Percentiles rank a stretch among this genome's conserved stretches.
Conservation (phyloP, 2,329 filamentous ascomycete genomes). For the Fusarium bulbicola region DNA sequence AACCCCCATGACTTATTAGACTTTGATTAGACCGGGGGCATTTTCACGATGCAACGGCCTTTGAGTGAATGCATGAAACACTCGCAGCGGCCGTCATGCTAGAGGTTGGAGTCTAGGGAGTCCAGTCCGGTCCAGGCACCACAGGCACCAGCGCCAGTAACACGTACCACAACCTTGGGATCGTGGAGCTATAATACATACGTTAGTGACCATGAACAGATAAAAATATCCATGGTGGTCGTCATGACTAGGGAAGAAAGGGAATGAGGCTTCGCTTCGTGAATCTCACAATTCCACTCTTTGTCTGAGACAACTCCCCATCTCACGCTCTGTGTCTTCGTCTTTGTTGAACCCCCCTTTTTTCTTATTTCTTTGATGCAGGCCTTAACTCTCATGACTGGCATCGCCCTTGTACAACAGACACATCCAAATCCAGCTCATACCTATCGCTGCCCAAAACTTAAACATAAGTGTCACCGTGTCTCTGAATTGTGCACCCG, state of each 20-base stretch:
- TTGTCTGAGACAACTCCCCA: conserved; percentile 13
- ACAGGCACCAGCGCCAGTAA: conserved; percentile 19
- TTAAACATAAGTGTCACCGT: conserved; percentile 7
- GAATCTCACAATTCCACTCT: conserved; percentile 27
- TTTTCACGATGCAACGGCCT: conserved; percentile 28
- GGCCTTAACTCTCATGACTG: conserved; percentile 23
- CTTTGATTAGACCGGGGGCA: background rate
- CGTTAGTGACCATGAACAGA: conserved; percentile 1
- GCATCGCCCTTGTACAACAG: conserved; percentile 31
- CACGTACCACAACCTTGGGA: conserved; percentile 32
- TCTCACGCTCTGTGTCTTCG: conserved; percentile 12
- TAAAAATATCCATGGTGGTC: conserved; percentile 19
- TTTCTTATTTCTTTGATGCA: conserved; percentile 4
- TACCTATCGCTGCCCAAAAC: conserved; percentile 31
- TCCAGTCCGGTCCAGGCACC: conserved; percentile 4
- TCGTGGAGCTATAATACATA: conserved; percentile 8
- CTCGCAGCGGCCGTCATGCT: conserved; percentile 28
- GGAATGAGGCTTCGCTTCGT: conserved; percentile 21
- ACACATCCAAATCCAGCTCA: conserved; percentile 11
- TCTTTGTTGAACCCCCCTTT: conserved; percentile 9
- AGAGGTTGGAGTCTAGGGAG: conserved; percentile 7
- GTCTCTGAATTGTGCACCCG: conserved; percentile 7
- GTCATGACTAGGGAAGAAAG: conserved; percentile 1
- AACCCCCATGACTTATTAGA: conserved; percentile 7
- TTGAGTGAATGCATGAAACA: conserved; percentile 36